Evolutionary conservation across 805 yeast species (phyloP), one percentile per base, ranked within the genome.

Genomic region (Yamadazyma olivae): DNA sequence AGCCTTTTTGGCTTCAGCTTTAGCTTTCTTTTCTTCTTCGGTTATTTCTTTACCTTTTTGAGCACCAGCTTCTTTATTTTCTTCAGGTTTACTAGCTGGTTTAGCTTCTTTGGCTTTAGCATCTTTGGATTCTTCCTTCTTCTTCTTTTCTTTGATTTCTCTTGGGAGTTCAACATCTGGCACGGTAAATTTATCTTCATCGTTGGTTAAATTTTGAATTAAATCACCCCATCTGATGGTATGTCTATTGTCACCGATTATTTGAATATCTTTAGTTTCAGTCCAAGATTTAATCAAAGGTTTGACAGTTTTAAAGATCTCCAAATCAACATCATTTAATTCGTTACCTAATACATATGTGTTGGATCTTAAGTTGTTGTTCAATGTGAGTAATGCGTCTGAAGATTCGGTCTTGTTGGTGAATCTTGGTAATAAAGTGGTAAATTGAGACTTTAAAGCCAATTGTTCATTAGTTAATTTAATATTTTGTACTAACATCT

Each of bases 211-310:
- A 22, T 81, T 77, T 67, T 93, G 98, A 41, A 93, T 64, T 49
- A 86, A 75, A 52, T 90, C 97, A 17, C 79, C 77, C 98, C 98
- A 93, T 74, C 99, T 83, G 43, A 88, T 64, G 40, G 91, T 71
- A 62, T 91, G 97, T 74, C 97, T 84, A 59, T 70, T 69, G 32
- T 71, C 61, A 32, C 81, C 79, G 46, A 80, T 63, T 27, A 80
- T 76, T 23, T 75, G 79, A 30, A 57, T 49, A 8, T 76, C 56
- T 17, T 74, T 62, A 6, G 20, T 6, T 17, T 7, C 6, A 15
- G 9, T 19, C 75, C 86, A 76, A 42, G 70, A 62, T 35, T 68
- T 65, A 26, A 83, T 77, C 26, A 77, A 43, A 32, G 89, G 84
- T 51, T 79, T 67, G 24, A 81, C 79, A 23, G 77, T 68, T 34